phyloP scores from a whole-genome alignment of 2,329 filamentous ascomycete species.

The Emmonsia crescens region DNA sequence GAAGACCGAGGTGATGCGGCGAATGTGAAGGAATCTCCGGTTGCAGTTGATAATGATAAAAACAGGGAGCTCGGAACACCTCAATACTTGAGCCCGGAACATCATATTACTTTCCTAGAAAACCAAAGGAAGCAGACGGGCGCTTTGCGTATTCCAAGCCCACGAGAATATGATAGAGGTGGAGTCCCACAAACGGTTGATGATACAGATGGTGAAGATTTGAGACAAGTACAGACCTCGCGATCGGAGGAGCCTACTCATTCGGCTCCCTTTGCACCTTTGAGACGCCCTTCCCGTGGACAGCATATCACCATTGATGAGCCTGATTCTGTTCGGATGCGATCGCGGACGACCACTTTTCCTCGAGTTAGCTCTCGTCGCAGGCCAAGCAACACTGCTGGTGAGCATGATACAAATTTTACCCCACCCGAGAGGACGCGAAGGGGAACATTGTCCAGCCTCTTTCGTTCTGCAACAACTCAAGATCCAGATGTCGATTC shows the following conservation, averaged over 20 bases:
- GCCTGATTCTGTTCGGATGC: constrained; percentile 27
- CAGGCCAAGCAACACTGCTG: constrained; percentile 18
- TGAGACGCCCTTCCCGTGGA: constrained; percentile 20
- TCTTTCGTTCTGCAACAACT: constrained; percentile 28
- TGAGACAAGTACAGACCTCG: constrained; percentile 17
- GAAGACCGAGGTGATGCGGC: constrained; percentile 6
- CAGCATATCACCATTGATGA: constrained; percentile 40
- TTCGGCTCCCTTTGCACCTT: constrained; percentile 14
- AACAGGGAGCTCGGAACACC: constrained; percentile 47
- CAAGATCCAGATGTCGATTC: constrained; percentile 33
- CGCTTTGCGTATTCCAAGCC: constrained; percentile 79
- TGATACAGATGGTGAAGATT: constrained; percentile 22
- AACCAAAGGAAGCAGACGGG: constrained; percentile 67
- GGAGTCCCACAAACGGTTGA: constrained; percentile 53
- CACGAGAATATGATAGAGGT: constrained; percentile 78
- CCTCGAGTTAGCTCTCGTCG: constrained; percentile 28
- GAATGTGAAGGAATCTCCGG: background rate
- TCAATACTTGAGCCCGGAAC: constrained; percentile 49
- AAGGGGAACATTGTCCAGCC: constrained; percentile 21
- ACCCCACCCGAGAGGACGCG: constrained; percentile 15
- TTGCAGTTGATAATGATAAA: constrained; percentile 32
- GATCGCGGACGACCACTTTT: constrained; percentile 27
- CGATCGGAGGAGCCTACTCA: constrained; percentile 14
- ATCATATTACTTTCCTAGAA: constrained; percentile 81
- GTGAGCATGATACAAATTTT: constrained; percentile 20